A percentile compares a stretch with the other conserved stretches of the same genome.
Evolutionary conservation across 2,329 filamentous ascomycete genomes (phyloP).

Genomic region (Gliomastix tumulicola): DNA sequence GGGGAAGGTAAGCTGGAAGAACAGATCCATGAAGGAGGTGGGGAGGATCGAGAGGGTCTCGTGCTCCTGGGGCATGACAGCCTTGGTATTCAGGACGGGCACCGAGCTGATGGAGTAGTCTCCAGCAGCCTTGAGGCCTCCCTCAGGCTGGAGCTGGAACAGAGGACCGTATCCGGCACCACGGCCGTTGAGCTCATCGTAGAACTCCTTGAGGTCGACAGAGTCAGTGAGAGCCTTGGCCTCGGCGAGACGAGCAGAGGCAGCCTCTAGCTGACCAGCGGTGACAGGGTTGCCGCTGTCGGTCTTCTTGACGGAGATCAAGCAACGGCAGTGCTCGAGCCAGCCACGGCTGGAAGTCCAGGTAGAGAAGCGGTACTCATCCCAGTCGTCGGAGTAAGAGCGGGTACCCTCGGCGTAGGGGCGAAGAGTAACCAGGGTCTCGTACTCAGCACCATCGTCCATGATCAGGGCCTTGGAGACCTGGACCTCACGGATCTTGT

Average conservation of each 20-base stretch:
- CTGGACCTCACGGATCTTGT: conserved; percentile 9
- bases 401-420: conserved; percentile 18
- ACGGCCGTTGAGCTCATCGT: neutral
- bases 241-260: too few relatives aligned
- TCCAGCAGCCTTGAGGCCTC: conserved; percentile 8
- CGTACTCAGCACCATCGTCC: conserved; percentile 14
- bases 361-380: conserved; percentile 50
- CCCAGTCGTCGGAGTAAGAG: conserved; percentile 35
- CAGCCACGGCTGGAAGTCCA: conserved; percentile 44
- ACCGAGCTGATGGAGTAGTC: conserved; percentile 7
- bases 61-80: conserved; percentile 33
- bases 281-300: conserved; percentile 12
- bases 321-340: conserved; percentile 52
- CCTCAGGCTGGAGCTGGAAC: too few relatives aligned
- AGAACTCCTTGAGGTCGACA: conserved; percentile 11
- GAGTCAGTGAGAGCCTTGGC: too few relatives aligned
- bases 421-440: conserved; percentile 15
- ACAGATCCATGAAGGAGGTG: conserved; percentile 36
- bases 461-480: neutral
- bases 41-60: conserved; percentile 37
- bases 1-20: conserved; percentile 31
- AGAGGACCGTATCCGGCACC: conserved; percentile 3
- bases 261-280: too few relatives aligned
- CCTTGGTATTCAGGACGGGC: neutral
- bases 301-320: conserved; percentile 30